Base-by-base conservation (phyloP, 371 early-diverging fungal species). In the Circinella umbellata region DNA sequence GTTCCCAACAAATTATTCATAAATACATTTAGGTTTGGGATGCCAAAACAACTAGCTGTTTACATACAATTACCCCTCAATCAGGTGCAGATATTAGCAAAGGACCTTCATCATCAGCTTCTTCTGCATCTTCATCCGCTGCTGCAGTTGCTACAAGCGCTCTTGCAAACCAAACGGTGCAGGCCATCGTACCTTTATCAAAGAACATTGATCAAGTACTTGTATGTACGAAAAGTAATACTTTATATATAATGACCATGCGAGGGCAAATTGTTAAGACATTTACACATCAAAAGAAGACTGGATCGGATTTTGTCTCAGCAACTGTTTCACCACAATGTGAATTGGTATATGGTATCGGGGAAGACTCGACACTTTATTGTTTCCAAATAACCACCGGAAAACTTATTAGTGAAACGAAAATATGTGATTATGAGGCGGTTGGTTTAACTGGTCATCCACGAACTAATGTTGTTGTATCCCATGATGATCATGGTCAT, bases 391-490 rank as follows among this genome's bases (percentile, higher is more conserved):
- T 85, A 0, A 82, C 86, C 34, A 83, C 86, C 15, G 93, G 92
- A 0, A 65, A 70, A 27, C 46, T 69, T 13, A 68, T 71, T 10
- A 78, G 72, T 4, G 69, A 69, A 4, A 53, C 71, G 18, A 80
- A 80, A 62, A 63, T 89, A 5, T 76, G 85, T 6, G 91, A 91
- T 4, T 74, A 84, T 2, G 95, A 95, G 68, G 76, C 92, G 0
- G 87, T 93, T 66, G 91, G 91, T 4, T 72, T 93, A 46, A 74
- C 82, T 11, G 85, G 92, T 57, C 94, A 94, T 80, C 94, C 95
- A 20, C 84, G 83, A 51, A 74, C 93, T 36, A 94, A 95, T 72
- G 84, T 92, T 57, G 15, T 94, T 34, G 94, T 92, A 0, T 76
- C 86, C 6, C 85, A 87, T 69, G 87, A 86, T 39, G 93, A 92